A percentile compares a stretch with the other conserved stretches of the same genome.
Conservation (phyloP, 345 rosid species). For the Abelmoschus esculentus region DNA sequence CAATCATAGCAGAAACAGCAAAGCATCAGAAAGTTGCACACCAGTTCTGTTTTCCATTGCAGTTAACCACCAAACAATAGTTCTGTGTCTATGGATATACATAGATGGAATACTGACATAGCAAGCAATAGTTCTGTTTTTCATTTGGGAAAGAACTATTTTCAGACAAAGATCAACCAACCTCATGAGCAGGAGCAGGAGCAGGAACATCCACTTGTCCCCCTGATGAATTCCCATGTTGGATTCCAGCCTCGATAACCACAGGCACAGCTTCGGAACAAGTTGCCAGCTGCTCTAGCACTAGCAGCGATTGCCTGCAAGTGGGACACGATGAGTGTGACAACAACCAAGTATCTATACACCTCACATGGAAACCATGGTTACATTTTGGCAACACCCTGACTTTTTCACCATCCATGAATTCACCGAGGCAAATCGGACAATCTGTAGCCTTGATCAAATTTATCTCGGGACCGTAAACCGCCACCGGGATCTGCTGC, state of each 20-base stretch:
- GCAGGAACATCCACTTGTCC: slow-evolving; percentile 10
- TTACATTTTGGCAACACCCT: slow-evolving; percentile 62
- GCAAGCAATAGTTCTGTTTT: not conserved
- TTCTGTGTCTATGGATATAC: not conserved
- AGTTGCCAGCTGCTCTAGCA: slow-evolving; percentile 24
- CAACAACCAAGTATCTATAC: slow-evolving; percentile 60
- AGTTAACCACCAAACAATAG: not conserved
- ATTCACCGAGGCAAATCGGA: slow-evolving; percentile 66
- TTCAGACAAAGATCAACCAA: slow-evolving; percentile 1
- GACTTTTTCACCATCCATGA: slow-evolving; percentile 55
- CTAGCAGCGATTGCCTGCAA: slow-evolving; percentile 47
- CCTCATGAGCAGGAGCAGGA: slow-evolving; percentile 19
- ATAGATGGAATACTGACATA: not conserved
- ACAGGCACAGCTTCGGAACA: slow-evolving; percentile 21
- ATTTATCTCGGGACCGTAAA: slow-evolving; percentile 32
- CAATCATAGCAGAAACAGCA: too few species aligned
- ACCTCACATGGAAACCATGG: slow-evolving; percentile 66
- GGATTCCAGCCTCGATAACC: slow-evolving; percentile 18
- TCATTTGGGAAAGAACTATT: not conserved
- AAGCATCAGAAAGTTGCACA: not conserved
- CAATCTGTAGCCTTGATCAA: slow-evolving; percentile 50
- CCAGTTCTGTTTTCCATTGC: not conserved
- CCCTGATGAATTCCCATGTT: slow-evolving; percentile 20
- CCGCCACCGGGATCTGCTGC: slow-evolving; percentile 52
- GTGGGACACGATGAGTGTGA: slow-evolving; percentile 70